Conservation (phyloP, 2,329 filamentous ascomycete species). For the Nannizziopsis barbatae region DNA sequence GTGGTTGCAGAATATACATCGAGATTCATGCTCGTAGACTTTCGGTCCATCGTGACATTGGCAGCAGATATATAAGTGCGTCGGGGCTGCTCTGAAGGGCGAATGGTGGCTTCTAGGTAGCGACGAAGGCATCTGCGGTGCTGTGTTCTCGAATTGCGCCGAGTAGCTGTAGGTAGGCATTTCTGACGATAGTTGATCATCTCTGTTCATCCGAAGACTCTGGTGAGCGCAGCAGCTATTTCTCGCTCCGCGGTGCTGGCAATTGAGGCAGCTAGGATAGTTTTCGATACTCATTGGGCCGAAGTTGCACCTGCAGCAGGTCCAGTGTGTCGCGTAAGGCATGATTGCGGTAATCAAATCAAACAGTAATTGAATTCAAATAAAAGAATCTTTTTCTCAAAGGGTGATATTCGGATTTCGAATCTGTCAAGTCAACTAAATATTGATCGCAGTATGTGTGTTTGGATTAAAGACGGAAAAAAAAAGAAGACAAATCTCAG, state of each 20-base stretch:
- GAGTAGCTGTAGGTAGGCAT: not conserved
- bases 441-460: too few species aligned
- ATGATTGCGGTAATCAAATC: constrained; percentile 6
- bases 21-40: constrained; percentile 25
- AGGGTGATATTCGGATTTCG: not conserved
- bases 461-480: not conserved
- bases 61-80: constrained; percentile 31
- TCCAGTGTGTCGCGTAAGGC: constrained; percentile 24
- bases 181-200: not conserved
- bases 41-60: constrained; percentile 31
- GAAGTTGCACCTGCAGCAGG: constrained; percentile 26
- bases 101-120: not conserved
- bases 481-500: constrained; percentile 2
- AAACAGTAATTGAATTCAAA: not conserved
- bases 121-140: not conserved
- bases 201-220: constrained; percentile 12
- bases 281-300: constrained; percentile 24
- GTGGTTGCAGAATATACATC: constrained; percentile 28
- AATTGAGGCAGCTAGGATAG: constrained; percentile 22
- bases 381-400: not conserved
- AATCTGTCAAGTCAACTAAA: too few species aligned
- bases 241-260: constrained; percentile 16
- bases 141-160: not conserved
- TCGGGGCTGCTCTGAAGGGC: constrained; percentile 11
- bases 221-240: constrained; percentile 18